Conservation (phyloP, 805 yeast genomes). For the Candida coquimbonensis region DNA sequence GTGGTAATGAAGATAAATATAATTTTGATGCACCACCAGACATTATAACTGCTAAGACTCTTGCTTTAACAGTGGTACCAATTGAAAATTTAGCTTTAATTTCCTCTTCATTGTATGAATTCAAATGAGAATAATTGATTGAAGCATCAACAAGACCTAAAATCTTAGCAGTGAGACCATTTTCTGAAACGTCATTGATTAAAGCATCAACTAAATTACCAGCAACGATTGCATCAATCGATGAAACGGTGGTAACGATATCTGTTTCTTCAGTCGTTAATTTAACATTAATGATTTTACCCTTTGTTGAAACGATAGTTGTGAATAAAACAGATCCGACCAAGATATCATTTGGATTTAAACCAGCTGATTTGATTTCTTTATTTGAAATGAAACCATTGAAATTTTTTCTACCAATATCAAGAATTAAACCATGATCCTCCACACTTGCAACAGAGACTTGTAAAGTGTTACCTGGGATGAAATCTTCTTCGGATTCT, state of each 20-base stretch:
- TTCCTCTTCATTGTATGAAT: constrained; percentile 35
- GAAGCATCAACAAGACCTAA: constrained; percentile 73
- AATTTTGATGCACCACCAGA: constrained; percentile 48
- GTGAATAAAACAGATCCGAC: constrained; percentile 70
- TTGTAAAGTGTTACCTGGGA: constrained; percentile 60
- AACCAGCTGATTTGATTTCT: constrained; percentile 40
- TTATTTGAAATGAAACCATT: constrained; percentile 74
- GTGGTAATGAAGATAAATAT: constrained; percentile 57
- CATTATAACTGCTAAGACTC: constrained; percentile 57
- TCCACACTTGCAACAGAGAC: constrained; percentile 73
- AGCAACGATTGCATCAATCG: constrained; percentile 77
- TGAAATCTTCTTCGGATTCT: constrained; percentile 52
- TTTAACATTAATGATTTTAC: constrained; percentile 54
- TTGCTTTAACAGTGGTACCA: constrained; percentile 62
- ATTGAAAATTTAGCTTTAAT: constrained; percentile 58
- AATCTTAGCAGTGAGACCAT: constrained; percentile 67
- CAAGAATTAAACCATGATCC: constrained; percentile 85
- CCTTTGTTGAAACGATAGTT: constrained; percentile 43
- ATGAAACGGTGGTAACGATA: constrained; percentile 48
- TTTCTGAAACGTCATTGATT: constrained; percentile 46
- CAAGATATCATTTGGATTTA: constrained; percentile 30
- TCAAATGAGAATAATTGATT: constrained; percentile 59
- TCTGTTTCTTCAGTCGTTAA: constrained; percentile 40
- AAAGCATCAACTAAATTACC: constrained; percentile 76
- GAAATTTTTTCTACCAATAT: constrained; percentile 51